Evolutionary conservation across 495 filamentous ascomycete species (phyloP).

Genomic region (Tuber borchii): DNA sequence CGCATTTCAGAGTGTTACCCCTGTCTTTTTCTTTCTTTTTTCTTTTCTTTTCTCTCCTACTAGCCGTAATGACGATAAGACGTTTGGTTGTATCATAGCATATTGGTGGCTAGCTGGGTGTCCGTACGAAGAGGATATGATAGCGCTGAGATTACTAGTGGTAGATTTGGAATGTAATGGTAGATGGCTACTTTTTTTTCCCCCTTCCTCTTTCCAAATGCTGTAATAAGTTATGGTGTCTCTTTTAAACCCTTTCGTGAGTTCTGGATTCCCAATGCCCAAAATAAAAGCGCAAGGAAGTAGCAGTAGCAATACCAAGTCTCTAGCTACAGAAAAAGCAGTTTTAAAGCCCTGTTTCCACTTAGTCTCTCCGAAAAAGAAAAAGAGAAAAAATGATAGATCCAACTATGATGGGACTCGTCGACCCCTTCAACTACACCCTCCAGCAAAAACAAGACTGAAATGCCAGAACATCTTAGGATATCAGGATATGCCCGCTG

Average conservation of each 20-base stretch:
- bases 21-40: background rate
- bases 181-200: background rate
- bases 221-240: background rate
- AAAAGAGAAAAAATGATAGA: background rate
- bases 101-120: background rate
- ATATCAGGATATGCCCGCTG: background rate
- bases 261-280: background rate
- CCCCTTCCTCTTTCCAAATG: background rate
- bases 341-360: background rate
- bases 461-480: background rate
- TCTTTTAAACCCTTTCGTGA: background rate
- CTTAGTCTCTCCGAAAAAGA: background rate
- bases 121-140: background rate
- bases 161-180: background rate
- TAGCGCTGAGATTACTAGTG: background rate
- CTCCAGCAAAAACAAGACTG: background rate
- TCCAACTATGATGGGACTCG: too few species aligned
- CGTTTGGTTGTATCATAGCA: slow-evolving; percentile 1
- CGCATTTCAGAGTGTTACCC: background rate
- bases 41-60: background rate
- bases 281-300: background rate
- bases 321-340: too few species aligned
- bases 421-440: background rate
- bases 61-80: background rate
- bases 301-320: background rate